These are phyloP conservation scores for Betula pendula DNA, from an alignment of 306 rosid species.

Conservation along the genomic window DNA sequence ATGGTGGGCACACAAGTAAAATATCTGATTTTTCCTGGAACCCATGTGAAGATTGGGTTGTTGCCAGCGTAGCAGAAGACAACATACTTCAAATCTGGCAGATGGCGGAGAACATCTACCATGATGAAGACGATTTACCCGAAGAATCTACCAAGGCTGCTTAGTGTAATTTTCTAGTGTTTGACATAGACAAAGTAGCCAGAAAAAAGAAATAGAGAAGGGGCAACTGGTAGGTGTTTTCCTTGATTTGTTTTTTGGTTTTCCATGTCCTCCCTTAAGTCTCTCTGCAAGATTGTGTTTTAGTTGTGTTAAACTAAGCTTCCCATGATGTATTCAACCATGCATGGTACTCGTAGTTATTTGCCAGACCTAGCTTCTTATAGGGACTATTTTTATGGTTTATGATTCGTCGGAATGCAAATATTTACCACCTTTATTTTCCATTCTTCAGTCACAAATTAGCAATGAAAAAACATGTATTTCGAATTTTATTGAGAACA, in stretches of 20 bases:
- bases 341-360: constrained; percentile 10
- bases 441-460: background rate
- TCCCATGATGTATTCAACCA: constrained; percentile 16
- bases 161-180: constrained; percentile 35
- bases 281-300: background rate
- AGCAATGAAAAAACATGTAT: background rate
- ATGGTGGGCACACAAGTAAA: constrained; percentile 98
- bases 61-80: constrained; percentile 96
- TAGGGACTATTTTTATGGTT: background rate
- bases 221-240: constrained; percentile 4
- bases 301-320: background rate
- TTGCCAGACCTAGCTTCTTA: constrained; percentile 5
- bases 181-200: constrained; percentile 14
- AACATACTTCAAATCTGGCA: constrained; percentile 99
- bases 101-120: constrained; percentile 99
- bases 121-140: constrained; percentile 92
- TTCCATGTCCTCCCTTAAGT: background rate
- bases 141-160: constrained; percentile 73
- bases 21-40: constrained; percentile 98
- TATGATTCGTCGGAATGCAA: background rate
- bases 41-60: constrained; percentile 97
- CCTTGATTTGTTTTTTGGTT: constrained; percentile 6
- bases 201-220: constrained; percentile 15
- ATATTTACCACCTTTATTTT: background rate
- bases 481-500: background rate